Conservation (phyloP, 106 monocot species). For the Dendrobium nobile region DNA sequence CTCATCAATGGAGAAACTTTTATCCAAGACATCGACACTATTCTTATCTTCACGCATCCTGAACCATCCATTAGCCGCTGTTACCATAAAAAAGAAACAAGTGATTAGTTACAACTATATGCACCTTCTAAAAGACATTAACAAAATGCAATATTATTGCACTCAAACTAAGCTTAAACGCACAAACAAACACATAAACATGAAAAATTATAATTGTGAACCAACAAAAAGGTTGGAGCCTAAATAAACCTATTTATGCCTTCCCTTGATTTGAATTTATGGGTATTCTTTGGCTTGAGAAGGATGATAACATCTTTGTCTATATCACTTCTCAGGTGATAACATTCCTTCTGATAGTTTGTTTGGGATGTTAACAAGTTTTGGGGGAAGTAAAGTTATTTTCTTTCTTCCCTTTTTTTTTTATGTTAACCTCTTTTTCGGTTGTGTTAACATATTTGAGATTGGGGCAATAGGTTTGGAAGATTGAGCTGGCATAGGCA, state of each 20-base stretch:
- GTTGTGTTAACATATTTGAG: too few species aligned
- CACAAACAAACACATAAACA: not conserved
- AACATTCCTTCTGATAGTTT: too few species aligned
- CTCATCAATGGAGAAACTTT: constrained; percentile 24
- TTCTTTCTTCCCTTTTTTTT: too few species aligned
- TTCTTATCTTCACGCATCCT: constrained; percentile 5
- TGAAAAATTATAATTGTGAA: not conserved
- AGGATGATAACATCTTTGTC: not conserved
- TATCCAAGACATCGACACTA: constrained; percentile 6
- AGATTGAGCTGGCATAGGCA: too few species aligned
- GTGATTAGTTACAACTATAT: not conserved
- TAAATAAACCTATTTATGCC: not conserved
- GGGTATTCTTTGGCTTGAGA: not conserved
- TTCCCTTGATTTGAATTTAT: not conserved
- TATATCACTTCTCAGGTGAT: not conserved
- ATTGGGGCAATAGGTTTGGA: too few species aligned
- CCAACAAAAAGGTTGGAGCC: too few species aligned
- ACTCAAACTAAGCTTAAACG: not conserved
- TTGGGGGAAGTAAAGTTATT: too few species aligned
- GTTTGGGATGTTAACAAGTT: too few species aligned
- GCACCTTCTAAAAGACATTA: not conserved
- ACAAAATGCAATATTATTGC: not conserved
- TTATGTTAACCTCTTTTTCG: too few species aligned
- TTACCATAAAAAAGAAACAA: not conserved
- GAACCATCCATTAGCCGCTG: constrained; percentile 12